A percentile compares a stretch with the other conserved stretches of the same genome.
Evolutionary conservation across 2,329 filamentous ascomycete species (phyloP).

Genomic region (Alternaria ethzedia): DNA sequence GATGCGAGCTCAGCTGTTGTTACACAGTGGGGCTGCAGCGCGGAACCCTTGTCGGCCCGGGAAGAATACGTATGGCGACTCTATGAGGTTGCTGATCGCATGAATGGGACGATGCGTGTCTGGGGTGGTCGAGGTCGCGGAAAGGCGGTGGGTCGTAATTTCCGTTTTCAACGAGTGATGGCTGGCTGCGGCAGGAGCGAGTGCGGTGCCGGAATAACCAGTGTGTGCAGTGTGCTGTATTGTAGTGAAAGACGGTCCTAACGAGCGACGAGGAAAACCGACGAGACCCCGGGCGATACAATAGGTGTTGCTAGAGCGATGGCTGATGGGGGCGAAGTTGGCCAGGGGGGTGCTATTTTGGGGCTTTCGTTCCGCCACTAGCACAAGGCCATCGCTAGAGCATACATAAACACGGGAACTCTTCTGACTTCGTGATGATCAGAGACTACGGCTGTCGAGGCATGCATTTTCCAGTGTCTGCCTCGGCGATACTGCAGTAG

Average conservation of each 20-base stretch:
- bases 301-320: slow-evolving; percentile 28
- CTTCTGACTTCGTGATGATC: not conserved
- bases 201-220: slow-evolving; percentile 10
- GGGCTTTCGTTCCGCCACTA: slow-evolving; percentile 8
- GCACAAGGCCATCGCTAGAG: slow-evolving; percentile 8
- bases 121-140: not conserved
- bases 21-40: slow-evolving; percentile 13
- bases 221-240: not conserved
- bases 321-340: slow-evolving; percentile 13
- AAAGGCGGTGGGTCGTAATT: slow-evolving; percentile 7
- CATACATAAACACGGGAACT: slow-evolving; percentile 3
- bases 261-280: slow-evolving; percentile 28
- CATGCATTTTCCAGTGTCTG: not conserved
- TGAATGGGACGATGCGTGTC: not conserved
- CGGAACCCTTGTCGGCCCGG: not conserved
- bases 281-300: slow-evolving; percentile 7
- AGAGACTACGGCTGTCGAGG: not conserved
- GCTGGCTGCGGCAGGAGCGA: slow-evolving; percentile 25
- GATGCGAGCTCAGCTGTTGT: slow-evolving; percentile 32
- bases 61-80: slow-evolving; percentile 17
- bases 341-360: slow-evolving; percentile 21
- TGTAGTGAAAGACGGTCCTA: slow-evolving; percentile 16
- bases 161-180: slow-evolving; percentile 36
- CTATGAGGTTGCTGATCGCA: slow-evolving; percentile 6
- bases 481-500: not conserved